phyloP scores from a whole-genome alignment of 2,329 filamentous ascomycete genomes.

The Fusarium globosum region DNA sequence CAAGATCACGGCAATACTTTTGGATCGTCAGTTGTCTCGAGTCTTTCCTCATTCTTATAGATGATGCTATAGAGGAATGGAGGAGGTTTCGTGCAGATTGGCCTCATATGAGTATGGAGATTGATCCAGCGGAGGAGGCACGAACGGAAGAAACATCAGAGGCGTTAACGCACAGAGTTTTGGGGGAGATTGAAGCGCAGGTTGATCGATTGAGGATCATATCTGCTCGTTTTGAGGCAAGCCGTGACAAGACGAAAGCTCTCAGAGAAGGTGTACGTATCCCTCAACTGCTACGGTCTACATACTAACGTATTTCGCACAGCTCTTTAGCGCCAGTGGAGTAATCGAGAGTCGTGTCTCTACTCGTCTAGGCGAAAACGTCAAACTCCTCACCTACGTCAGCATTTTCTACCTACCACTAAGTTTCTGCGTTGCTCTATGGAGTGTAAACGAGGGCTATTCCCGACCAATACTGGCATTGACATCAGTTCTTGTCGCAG shows the following conservation, averaged over 20 bases:
- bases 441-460: conserved; percentile 13
- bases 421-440: conserved; percentile 45
- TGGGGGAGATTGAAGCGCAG: background rate
- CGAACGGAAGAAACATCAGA: background rate
- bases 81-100: background rate
- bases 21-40: conserved; percentile 7
- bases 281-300: fast-evolving
- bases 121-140: background rate
- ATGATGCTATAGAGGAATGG: conserved; percentile 5
- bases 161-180: background rate
- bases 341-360: conserved; percentile 1
- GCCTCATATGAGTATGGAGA: background rate
- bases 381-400: conserved; percentile 53
- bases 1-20: background rate
- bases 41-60: background rate
- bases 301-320: background rate
- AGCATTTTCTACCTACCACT: conserved; percentile 55
- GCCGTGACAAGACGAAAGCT: conserved; percentile 2
- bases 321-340: conserved; percentile 9
- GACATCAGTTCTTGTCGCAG: background rate
- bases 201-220: background rate
- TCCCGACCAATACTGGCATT: background rate
- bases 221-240: background rate
- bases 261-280: conserved; percentile 6
- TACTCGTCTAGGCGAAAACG: conserved; percentile 48